Percentiles rank a stretch among this genome's conserved stretches.
These are phyloP conservation scores for Trichoderma gamsii DNA, from an alignment of 495 filamentous ascomycete genomes.

Conservation along the genomic window DNA sequence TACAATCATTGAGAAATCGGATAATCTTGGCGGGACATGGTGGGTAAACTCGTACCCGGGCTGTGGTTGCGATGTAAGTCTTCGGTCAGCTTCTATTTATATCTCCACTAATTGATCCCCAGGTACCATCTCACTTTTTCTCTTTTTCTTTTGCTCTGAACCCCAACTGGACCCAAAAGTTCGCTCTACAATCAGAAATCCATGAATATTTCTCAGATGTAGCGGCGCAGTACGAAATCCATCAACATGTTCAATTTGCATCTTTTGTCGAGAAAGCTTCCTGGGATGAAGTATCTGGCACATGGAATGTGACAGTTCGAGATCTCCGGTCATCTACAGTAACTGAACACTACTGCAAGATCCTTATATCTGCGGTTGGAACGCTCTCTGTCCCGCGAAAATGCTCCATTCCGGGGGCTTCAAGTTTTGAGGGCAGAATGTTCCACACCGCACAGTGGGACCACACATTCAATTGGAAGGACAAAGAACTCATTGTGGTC, in stretches of 20 bases:
- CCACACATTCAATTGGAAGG: constrained; percentile 40
- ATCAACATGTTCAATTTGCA: constrained; percentile 37
- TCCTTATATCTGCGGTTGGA: constrained; percentile 53
- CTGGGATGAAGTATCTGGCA: constrained; percentile 39
- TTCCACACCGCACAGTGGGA: constrained; percentile 54
- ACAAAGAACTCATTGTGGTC: constrained; percentile 49
- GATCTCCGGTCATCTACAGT: constrained; percentile 28
- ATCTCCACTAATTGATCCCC: neutral
- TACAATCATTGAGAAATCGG: neutral
- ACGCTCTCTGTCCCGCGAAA: constrained; percentile 41
- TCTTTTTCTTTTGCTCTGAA: neutral
- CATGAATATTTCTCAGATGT: constrained; percentile 29
- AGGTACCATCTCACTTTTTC: constrained; percentile 6
- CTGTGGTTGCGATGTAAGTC: constrained; percentile 4
- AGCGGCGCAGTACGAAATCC: constrained; percentile 38
- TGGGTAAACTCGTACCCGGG: constrained; percentile 3
- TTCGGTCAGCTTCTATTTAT: neutral
- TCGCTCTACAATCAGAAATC: neutral
- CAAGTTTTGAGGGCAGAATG: constrained; percentile 40
- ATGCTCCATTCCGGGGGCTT: constrained; percentile 35
- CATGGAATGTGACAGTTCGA: constrained; percentile 41
- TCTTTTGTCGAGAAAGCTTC: constrained; percentile 34
- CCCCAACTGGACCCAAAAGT: neutral
- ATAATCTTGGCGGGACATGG: constrained; percentile 6
- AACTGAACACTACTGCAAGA: constrained; percentile 38